Evolutionary conservation across 257 asterid species (phyloP).

Genomic region (Cinchona pubescens): DNA sequence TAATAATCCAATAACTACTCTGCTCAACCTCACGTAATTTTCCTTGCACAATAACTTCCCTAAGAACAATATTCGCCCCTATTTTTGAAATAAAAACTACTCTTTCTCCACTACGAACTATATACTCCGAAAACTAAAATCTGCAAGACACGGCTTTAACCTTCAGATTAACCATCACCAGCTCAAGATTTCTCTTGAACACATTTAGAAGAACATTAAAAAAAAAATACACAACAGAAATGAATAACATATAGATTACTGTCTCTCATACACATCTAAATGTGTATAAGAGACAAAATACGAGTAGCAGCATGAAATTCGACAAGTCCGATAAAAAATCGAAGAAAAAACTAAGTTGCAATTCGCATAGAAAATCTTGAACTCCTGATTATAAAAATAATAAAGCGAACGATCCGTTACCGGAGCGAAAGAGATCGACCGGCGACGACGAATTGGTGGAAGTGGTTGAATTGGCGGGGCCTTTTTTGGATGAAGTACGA

Average conservation of each 20-base stretch:
- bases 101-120: neutral
- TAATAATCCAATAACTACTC: neutral
- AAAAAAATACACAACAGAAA: neutral
- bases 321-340: neutral
- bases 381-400: neutral
- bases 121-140: neutral
- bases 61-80: neutral
- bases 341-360: neutral
- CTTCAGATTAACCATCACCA: neutral
- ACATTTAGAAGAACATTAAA: neutral
- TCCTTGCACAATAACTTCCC: neutral
- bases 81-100: neutral
- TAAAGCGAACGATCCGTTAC: constrained; percentile 25
- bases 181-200: neutral
- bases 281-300: too few species aligned
- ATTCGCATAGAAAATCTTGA: neutral
- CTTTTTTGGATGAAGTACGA: constrained; percentile 71
- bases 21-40: neutral
- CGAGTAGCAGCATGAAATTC: too few species aligned
- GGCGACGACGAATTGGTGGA: constrained; percentile 59
- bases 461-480: constrained; percentile 42
- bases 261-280: too few species aligned
- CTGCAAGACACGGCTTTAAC: neutral
- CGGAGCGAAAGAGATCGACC: constrained; percentile 76
- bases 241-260: too few species aligned